These are phyloP conservation scores for Pythium brachiatum DNA, from an alignment of 352 stramenopile genomes.

Conservation along the genomic window DNA sequence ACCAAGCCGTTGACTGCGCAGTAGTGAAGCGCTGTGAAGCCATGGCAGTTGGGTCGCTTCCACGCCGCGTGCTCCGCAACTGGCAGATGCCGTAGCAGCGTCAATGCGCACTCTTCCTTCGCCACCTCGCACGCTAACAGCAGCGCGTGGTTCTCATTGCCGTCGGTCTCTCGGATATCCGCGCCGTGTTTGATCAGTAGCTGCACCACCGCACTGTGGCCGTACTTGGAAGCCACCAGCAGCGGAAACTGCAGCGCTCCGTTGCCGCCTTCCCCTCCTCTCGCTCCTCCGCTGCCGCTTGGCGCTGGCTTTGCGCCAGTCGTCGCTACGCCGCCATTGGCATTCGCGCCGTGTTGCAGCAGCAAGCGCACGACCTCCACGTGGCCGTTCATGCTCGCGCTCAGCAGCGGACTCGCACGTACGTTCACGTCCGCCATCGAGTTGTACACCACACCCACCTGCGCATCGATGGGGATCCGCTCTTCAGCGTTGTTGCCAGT, in stretches of 20 bases:
- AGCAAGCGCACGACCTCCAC: constrained; percentile 46
- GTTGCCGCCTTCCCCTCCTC: background rate
- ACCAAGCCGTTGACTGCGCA: constrained; percentile 44
- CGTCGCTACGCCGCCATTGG: constrained; percentile 23
- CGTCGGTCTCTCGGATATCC: constrained; percentile 35
- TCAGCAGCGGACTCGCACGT: constrained; percentile 51
- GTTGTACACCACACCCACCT: constrained; percentile 79
- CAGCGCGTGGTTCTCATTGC: constrained; percentile 49
- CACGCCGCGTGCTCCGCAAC: constrained; percentile 23
- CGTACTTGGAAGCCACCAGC: constrained; percentile 90
- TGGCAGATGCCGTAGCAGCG: constrained; percentile 31
- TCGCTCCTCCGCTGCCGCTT: constrained; percentile 7
- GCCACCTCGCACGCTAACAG: constrained; percentile 50
- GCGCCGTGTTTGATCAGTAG: constrained; percentile 60
- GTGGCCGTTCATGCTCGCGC: constrained; percentile 75
- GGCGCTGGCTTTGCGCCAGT: constrained; percentile 6
- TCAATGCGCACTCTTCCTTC: constrained; percentile 50
- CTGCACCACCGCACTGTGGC: constrained; percentile 83
- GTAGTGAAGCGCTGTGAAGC: constrained; percentile 64
- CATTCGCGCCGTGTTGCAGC: constrained; percentile 32
- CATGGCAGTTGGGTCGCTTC: constrained; percentile 49
- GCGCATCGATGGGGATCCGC: constrained; percentile 31
- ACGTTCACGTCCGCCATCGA: constrained; percentile 56
- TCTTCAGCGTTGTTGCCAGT: background rate
- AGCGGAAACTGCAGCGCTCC: constrained; percentile 47